These are phyloP conservation scores for Melocanna baccifera DNA, from an alignment of 176 grass and related monocot genomes.

Conservation along the genomic window DNA sequence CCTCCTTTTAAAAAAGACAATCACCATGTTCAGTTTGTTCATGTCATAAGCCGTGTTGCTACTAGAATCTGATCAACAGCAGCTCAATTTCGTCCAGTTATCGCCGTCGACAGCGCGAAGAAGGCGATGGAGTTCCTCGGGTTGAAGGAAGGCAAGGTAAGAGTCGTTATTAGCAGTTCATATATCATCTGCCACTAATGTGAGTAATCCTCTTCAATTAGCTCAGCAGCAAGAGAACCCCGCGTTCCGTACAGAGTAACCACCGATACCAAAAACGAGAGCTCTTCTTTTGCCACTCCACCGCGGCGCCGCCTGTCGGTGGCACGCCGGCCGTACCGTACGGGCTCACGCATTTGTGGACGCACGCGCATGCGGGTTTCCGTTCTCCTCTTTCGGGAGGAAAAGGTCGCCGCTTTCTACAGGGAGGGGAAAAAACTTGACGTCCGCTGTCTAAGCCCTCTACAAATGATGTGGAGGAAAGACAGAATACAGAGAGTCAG, in stretches of 20 bases:
- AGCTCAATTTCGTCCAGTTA: slow-evolving; percentile 48
- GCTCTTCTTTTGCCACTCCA: not conserved
- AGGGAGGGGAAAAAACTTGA: not conserved
- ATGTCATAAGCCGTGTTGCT: not conserved
- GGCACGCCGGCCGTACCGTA: not conserved
- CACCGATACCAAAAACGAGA: not conserved
- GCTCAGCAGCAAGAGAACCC: not conserved
- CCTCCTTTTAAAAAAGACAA: not conserved
- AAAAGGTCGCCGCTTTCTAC: slow-evolving; percentile 50
- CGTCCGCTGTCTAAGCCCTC: not conserved
- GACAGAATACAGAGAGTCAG: too few species aligned
- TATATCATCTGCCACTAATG: not conserved
- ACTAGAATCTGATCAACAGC: not conserved
- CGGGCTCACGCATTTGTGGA: not conserved
- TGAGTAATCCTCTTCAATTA: not conserved
- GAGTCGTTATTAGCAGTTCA: not conserved
- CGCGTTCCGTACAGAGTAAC: not conserved
- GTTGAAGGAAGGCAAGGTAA: slow-evolving; percentile 60
- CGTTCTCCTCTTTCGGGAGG: slow-evolving; percentile 26
- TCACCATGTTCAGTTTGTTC: not conserved
- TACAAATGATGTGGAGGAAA: too few species aligned
- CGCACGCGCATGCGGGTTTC: slow-evolving; percentile 38
- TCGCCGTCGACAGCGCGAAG: slow-evolving; percentile 82
- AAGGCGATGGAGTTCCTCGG: slow-evolving; percentile 95
- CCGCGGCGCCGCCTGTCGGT: slow-evolving; percentile 15